Evolutionary conservation across 1,284 basidiomycete genomes (phyloP).

Genomic region (Ustilago tritici): DNA sequence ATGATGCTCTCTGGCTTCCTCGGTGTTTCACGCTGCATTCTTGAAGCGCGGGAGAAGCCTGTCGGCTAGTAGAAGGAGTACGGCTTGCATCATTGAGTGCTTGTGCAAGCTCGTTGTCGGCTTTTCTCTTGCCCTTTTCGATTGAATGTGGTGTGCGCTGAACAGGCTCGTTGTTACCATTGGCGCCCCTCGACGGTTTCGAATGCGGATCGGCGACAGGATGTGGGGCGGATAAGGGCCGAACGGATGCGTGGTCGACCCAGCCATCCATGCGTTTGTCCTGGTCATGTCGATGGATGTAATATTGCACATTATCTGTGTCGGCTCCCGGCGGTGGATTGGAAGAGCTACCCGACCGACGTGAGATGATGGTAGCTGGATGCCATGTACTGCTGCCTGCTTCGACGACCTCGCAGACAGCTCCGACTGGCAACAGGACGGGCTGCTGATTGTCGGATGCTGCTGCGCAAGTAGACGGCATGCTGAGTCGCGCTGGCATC

Average conservation of each 20-base stretch:
- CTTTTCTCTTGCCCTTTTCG: conserved; percentile 43
- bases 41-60: conserved; percentile 27
- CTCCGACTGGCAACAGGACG: conserved; percentile 28
- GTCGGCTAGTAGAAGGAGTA: conserved; percentile 38
- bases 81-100: conserved; percentile 31
- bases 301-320: conserved; percentile 36
- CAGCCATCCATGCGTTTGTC: conserved; percentile 52
- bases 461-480: conserved; percentile 15
- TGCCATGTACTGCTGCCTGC: conserved; percentile 11
- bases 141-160: conserved; percentile 1
- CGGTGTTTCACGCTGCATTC: conserved; percentile 21
- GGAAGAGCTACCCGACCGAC: conserved; percentile 33
- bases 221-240: conserved; percentile 1
- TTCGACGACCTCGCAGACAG: conserved; percentile 37
- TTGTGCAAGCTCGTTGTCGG: conserved; percentile 25
- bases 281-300: conserved; percentile 44
- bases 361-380: conserved; percentile 28
- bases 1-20: conserved; percentile 11
- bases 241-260: conserved; percentile 31
- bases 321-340: conserved; percentile 19
- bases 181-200: conserved; percentile 8
- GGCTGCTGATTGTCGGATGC: conserved; percentile 14
- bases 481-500: conserved; percentile 8
- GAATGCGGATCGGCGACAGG: background rate
- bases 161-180: conserved; percentile 4